Percentiles rank a stretch among this genome's conserved stretches.
Conservation (phyloP, 768 basidiomycete species). For the Podaxis rugospora region DNA sequence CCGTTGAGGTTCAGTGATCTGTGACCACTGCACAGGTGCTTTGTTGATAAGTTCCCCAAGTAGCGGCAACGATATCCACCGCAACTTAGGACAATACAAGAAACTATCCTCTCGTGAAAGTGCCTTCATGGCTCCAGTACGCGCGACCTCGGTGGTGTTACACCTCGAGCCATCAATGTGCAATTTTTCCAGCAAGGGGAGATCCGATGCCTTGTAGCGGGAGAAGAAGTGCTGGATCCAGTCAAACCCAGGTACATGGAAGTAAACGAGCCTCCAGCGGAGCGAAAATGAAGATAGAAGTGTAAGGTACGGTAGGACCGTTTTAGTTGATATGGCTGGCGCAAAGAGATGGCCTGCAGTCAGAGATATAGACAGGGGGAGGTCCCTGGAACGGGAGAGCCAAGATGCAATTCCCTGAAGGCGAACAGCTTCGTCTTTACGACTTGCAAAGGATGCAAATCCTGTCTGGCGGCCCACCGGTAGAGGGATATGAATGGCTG, state of each 20-base stretch:
- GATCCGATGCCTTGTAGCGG: neutral
- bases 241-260: neutral
- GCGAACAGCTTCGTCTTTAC: neutral
- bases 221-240: neutral
- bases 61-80: neutral
- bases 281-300: neutral
- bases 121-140: neutral
- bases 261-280: neutral
- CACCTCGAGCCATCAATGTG: neutral
- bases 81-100: neutral
- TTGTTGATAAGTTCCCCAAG: neutral
- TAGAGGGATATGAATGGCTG: slow-evolving; percentile 6
- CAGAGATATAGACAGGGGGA: slow-evolving; percentile 3
- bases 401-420: neutral
- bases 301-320: neutral
- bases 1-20: neutral
- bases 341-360: too few relatives aligned
- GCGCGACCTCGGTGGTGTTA: neutral
- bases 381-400: slow-evolving; percentile 3
- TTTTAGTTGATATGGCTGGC: neutral
- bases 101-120: neutral
- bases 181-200: neutral
- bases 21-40: neutral
- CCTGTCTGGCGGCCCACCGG: neutral
- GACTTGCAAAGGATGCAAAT: neutral